These are phyloP conservation scores for Maudiozyma humilis DNA, from an alignment of 1,139 yeast genomes.

Conservation along the genomic window DNA sequence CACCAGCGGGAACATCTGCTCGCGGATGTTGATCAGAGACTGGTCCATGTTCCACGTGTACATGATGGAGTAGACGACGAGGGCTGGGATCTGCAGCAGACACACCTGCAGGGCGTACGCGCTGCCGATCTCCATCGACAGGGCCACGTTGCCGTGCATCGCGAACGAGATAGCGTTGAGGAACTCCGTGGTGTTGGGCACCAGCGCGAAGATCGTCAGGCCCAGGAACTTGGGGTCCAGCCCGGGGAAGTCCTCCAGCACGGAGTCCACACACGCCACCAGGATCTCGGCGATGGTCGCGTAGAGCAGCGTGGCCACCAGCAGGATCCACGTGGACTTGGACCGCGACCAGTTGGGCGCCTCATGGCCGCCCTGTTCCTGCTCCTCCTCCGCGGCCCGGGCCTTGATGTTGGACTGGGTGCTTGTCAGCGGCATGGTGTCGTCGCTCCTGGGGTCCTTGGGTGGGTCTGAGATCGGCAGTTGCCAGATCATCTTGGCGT, in stretches of 20 bases:
- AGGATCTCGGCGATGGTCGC: constrained; percentile 92
- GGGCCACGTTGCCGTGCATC: constrained; percentile 87
- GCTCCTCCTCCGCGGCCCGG: not conserved
- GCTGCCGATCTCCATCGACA: constrained; percentile 95
- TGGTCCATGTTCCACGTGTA: constrained; percentile 26
- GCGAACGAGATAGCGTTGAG: constrained; percentile 96
- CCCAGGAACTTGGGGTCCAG: constrained; percentile 81
- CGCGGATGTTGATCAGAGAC: constrained; percentile 35
- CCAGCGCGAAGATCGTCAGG: constrained; percentile 86
- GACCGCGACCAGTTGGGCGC: constrained; percentile 94
- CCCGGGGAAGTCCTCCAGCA: constrained; percentile 64
- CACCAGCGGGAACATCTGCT: constrained; percentile 65
- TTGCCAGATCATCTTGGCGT: constrained; percentile 95
- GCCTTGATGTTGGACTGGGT: constrained; percentile 7
- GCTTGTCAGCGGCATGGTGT: constrained; percentile 13
- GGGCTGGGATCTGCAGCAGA: constrained; percentile 82
- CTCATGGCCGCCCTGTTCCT: constrained; percentile 64
- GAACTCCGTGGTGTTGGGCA: constrained; percentile 95
- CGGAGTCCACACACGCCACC: constrained; percentile 90
- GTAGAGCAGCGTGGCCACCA: constrained; percentile 77
- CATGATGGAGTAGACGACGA: constrained; percentile 67
- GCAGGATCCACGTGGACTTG: constrained; percentile 75
- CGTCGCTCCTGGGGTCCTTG: constrained; percentile 12
- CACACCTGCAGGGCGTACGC: constrained; percentile 98
- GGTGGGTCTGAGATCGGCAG: constrained; percentile 38